Evolutionary conservation across 2,329 filamentous ascomycete genomes (phyloP), one percentile per base, ranked within the genome.

Genomic region (Diaporthe citri): DNA sequence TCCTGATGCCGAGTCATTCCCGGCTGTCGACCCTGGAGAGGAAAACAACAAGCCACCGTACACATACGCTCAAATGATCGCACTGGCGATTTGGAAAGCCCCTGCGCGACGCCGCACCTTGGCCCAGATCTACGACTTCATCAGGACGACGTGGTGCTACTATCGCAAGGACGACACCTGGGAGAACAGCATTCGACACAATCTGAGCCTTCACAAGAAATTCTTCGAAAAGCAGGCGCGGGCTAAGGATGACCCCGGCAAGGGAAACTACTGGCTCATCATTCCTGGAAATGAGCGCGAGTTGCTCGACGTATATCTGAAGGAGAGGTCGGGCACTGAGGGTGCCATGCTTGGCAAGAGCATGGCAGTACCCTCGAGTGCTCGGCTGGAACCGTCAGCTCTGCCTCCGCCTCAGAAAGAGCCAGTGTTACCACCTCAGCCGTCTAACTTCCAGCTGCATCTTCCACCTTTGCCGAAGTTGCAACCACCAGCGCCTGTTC

Each of bases 121-220:
- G 25, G 92, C 95, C 36, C 95, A 98, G 83, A 99, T 99, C 79
- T 99, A 98, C 89, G 98, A 97, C 82, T 99, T 97, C 96, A 98
- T 99, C 80, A 97, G 95, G n/a, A 95, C 97, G 82, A 96, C 93
- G 25, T 98, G 94, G 82, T 92, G 91, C 7, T 98, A 96, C 85
- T 99, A 98, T 86, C 93, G 91, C 79, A 90, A 92, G 57, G 90
- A 93, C 73, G 95, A 98, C 80, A 92, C 94, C 15, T 99, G 97
- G 97, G 96, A 98, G 85, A 99, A 99, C 84, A 98, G 97, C 86
- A 99, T 99, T 83, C 94, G 97, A 46, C 97, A 99, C 85, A 99
- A 99, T 80, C 91, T 99, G 46, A 98, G 96, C 81, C 88, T 99
- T 59, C 97, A 98, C 88, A 98, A 98, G 86, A 95, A 94, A 62